These are phyloP conservation scores for Lippia alba DNA, from an alignment of 305 asterid genomes.

Conservation along the genomic window DNA sequence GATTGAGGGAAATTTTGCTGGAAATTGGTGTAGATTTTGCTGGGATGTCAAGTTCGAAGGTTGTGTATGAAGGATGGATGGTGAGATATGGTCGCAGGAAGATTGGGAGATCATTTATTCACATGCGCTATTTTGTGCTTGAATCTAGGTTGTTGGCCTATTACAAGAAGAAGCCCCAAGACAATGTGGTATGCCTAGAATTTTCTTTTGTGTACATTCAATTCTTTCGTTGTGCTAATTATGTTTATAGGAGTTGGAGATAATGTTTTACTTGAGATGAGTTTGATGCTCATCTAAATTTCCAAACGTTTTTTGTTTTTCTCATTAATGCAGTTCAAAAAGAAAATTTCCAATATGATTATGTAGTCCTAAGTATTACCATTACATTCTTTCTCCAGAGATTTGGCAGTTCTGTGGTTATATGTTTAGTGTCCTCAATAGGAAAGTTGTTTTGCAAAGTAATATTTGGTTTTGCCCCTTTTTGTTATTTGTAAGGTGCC, in stretches of 20 bases:
- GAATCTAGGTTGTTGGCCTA: conserved; percentile 88
- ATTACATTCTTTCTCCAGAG: conserved; percentile 21
- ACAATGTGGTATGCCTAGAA: conserved; percentile 64
- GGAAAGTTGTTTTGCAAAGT: conserved; percentile 13
- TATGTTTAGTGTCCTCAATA: conserved; percentile 17
- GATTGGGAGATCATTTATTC: conserved; percentile 93
- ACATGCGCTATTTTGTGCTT: conserved; percentile 94
- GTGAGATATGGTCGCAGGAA: conserved; percentile 98
- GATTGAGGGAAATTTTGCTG: conserved; percentile 34
- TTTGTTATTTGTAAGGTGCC: conserved; percentile 67
- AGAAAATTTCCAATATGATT: conserved; percentile 27
- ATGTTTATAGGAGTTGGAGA: conserved; percentile 26
- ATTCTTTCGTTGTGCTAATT: conserved; percentile 1
- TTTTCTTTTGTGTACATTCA: conserved; percentile 22
- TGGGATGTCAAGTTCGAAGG: conserved; percentile 75
- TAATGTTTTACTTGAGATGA: conserved; percentile 25
- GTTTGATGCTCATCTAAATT: conserved; percentile 3
- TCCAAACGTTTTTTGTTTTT: conserved; percentile 12
- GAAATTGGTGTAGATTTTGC: conserved; percentile 27
- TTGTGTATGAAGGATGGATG: conserved; percentile 99
- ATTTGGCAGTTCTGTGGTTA: conserved; percentile 15
- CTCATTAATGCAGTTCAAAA: conserved; percentile 27
- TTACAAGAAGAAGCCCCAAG: conserved; percentile 96
- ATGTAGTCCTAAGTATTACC: conserved; percentile 19
- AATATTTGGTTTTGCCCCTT: conserved; percentile 24